Conservation (phyloP, 2,329 filamentous ascomycete species). For the Cladosporium colombiae region DNA sequence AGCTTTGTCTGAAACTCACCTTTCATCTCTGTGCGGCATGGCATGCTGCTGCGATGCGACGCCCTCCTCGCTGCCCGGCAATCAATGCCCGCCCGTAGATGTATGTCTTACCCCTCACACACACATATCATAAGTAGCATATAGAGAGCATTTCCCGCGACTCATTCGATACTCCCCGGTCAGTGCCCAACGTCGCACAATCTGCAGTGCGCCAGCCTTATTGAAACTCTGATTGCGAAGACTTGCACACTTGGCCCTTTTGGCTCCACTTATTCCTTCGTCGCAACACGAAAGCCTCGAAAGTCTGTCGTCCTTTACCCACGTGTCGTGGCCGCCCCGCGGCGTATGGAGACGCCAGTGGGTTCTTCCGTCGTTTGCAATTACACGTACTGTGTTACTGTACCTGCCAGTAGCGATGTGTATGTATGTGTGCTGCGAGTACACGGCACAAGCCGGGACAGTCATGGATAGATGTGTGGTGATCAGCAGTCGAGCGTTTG, state of each 20-base stretch:
- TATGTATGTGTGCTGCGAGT: background rate
- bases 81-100: background rate
- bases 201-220: constrained; percentile 1
- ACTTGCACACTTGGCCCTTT: background rate
- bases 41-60: background rate
- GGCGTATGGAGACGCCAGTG: background rate
- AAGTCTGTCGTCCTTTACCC: background rate
- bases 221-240: background rate
- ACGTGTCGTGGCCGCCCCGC: background rate
- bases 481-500: background rate
- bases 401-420: background rate
- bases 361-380: background rate
- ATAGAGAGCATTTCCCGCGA: background rate
- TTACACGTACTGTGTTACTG: background rate
- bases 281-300: background rate
- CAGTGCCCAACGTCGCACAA: constrained; percentile 7
- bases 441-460: background rate
- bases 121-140: background rate
- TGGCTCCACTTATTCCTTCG: background rate
- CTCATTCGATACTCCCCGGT: background rate
- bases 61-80: background rate
- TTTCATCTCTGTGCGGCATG: background rate
- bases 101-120: constrained; percentile 6
- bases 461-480: background rate
- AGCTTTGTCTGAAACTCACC: constrained; percentile 5